Conservation (phyloP, 106 monocot genomes). For the Alisma plantagoaquatica region DNA sequence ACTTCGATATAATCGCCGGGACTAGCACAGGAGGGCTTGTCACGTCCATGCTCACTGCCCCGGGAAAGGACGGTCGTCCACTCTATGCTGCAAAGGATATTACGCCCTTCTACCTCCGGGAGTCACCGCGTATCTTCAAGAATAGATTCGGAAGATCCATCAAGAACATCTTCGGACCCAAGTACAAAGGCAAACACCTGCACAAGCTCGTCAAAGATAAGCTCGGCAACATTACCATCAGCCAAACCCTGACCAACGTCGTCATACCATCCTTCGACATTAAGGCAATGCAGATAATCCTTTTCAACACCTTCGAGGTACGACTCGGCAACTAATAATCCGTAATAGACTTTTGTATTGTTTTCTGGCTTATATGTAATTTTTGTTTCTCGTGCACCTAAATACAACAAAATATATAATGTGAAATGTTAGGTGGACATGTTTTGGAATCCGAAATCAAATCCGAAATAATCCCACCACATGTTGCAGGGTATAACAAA, state of each 20-base stretch:
- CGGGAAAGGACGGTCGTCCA: no score
- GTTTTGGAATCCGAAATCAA: no score
- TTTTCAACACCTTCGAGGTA: conserved; percentile 3
- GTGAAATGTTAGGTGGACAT: no score
- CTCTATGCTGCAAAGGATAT: not conserved
- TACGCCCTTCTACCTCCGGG: not conserved
- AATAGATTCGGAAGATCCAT: not conserved
- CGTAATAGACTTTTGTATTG: no score
- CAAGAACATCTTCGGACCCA: not conserved
- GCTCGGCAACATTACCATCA: not conserved
- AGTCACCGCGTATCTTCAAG: not conserved
- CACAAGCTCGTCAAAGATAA: not conserved
- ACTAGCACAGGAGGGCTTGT: conserved; percentile 5
- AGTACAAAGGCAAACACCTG: conserved; percentile 2
- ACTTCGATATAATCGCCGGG: conserved; percentile 4
- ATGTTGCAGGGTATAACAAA: no score
- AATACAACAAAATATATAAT: no score
- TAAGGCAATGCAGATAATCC: not conserved
- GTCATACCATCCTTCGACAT: conserved; percentile 8
- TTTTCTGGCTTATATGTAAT: no score
- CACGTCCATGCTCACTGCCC: no score
- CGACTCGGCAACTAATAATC: no score
- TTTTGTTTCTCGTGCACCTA: no score
- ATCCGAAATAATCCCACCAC: no score
- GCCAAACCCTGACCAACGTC: not conserved